Percentiles rank a stretch among this genome's conserved stretches.
phyloP scores from a whole-genome alignment of 495 filamentous ascomycete species.

The Aspergillus taichungensis region DNA sequence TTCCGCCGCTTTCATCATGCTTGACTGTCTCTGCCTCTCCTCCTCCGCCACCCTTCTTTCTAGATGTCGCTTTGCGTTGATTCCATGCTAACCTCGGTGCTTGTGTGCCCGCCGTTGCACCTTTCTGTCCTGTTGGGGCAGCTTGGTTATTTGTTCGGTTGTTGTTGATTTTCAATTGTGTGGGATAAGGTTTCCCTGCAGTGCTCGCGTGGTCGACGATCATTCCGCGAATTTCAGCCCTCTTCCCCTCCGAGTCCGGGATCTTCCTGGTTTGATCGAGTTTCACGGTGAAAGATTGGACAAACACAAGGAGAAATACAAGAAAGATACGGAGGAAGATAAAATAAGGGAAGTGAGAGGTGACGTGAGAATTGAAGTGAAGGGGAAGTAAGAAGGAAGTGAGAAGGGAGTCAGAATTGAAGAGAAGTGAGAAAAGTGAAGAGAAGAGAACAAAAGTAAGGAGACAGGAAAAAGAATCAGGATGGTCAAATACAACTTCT shows the following conservation, averaged over 20 bases:
- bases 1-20: background rate
- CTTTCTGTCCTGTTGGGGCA: background rate
- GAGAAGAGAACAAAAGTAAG: background rate
- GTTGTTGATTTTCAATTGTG: too few species aligned
- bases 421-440: too few species aligned
- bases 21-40: too few species aligned
- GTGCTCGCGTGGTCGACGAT: too few species aligned
- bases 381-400: background rate
- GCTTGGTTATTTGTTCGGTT: too few species aligned
- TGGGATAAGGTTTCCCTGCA: too few species aligned
- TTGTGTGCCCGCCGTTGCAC: background rate
- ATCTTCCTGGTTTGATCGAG: too few species aligned
- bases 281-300: too few species aligned
- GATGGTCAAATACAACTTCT: slow-evolving; percentile 18
- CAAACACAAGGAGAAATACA: too few species aligned
- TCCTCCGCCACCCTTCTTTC: background rate
- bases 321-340: too few species aligned
- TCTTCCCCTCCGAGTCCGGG: too few species aligned
- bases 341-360: background rate
- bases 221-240: too few species aligned
- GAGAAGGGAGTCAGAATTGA: background rate
- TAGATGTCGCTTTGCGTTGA: background rate
- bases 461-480: background rate
- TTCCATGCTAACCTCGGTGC: background rate
- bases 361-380: background rate